phyloP scores from a whole-genome alignment of 176 grass and related monocot species.

The Luzula sylvatica region DNA sequence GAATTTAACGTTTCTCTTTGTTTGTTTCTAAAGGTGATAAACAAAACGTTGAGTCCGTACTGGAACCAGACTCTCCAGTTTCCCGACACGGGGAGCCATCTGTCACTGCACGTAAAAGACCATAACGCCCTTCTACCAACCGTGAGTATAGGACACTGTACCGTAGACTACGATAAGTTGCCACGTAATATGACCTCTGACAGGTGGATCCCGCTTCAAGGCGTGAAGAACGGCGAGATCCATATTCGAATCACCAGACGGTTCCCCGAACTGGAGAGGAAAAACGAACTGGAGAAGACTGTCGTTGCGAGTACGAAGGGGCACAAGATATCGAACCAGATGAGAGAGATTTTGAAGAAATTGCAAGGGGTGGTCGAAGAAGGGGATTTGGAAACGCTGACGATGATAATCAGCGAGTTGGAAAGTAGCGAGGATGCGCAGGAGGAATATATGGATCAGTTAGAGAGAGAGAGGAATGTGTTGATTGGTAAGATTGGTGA shows the following conservation, averaged over 20 bases:
- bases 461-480: conserved; percentile 58
- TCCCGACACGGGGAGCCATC: conserved; percentile 55
- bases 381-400: conserved; percentile 54
- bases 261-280: conserved; percentile 31
- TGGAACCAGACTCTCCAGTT: conserved; percentile 93
- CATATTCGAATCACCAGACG: conserved; percentile 46
- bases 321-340: conserved; percentile 49
- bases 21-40: conserved; percentile 31
- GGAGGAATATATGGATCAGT: conserved; percentile 48
- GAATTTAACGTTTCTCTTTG: not conserved
- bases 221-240: conserved; percentile 65
- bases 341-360: conserved; percentile 56
- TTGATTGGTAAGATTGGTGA: conserved; percentile 44
- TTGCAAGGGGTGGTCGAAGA: conserved; percentile 45
- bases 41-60: conserved; percentile 69
- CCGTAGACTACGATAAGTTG: conserved; percentile 64
- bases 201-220: conserved; percentile 86
- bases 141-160: conserved; percentile 67
- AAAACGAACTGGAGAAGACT: conserved; percentile 13
- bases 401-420: conserved; percentile 46
- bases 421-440: conserved; percentile 56
- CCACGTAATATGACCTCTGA: conserved; percentile 45
- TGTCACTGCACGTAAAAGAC: conserved; percentile 68
- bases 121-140: conserved; percentile 78
- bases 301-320: conserved; percentile 40